Conservation (phyloP, 1,139 yeast species). For the Casaregolazyma suthepensis region DNA sequence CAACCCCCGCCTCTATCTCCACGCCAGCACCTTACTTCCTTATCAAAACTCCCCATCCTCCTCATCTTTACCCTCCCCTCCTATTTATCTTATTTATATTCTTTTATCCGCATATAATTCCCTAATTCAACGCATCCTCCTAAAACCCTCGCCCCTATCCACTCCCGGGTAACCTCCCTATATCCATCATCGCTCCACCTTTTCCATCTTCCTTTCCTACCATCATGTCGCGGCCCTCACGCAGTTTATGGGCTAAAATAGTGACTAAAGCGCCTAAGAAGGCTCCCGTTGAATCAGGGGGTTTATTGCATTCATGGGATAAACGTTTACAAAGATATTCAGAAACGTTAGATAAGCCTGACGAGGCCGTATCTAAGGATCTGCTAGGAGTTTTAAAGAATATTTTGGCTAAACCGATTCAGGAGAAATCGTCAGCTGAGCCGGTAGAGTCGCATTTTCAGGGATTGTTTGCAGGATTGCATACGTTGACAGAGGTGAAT, state of each 20-base stretch:
- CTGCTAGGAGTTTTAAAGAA: conserved; percentile 18
- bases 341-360: conserved; percentile 20
- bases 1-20: not conserved
- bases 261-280: not conserved
- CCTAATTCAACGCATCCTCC: not conserved
- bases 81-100: no score
- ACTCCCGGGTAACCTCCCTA: not conserved
- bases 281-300: not conserved
- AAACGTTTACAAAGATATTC: conserved; percentile 11
- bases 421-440: conserved; percentile 15
- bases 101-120: not conserved
- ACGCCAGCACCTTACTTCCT: not conserved
- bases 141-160: not conserved
- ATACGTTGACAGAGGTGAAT: conserved; percentile 13
- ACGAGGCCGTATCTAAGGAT: conserved; percentile 19
- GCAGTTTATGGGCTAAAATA: not conserved
- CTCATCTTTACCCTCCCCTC: no score
- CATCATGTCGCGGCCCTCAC: not conserved
- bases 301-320: not conserved
- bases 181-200: not conserved
- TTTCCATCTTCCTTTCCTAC: not conserved
- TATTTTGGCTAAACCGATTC: conserved; percentile 17
- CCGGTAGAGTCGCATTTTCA: conserved; percentile 25
- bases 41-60: not conserved
- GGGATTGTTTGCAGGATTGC: conserved; percentile 26